Conservation (phyloP, 306 rosid species). For the Malus sylvestris region DNA sequence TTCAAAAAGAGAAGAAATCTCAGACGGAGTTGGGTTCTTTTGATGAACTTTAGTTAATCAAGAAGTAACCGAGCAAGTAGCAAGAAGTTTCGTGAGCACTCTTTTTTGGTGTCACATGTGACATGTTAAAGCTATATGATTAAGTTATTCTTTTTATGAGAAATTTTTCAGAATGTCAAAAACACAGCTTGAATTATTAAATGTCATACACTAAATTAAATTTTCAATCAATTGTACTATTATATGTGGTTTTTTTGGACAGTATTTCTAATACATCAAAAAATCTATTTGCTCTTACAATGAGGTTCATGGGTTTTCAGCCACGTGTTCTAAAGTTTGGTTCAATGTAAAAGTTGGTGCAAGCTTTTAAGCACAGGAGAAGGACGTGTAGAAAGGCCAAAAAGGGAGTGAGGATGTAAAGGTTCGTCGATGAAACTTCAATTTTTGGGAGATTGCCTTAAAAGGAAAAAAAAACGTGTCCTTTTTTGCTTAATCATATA, state of each 20-base stretch:
- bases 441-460: neutral
- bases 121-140: neutral
- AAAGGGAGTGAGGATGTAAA: neutral
- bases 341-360: neutral
- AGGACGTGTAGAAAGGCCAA: neutral
- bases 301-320: neutral
- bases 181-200: too few relatives aligned
- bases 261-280: too few relatives aligned
- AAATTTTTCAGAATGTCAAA: fast-evolving
- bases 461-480: neutral
- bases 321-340: slow-evolving; percentile 11
- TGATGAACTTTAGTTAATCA: neutral
- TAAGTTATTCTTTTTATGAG: neutral
- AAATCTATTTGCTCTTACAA: neutral
- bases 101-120: neutral
- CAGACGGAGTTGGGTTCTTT: neutral
- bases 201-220: too few relatives aligned
- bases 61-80: neutral
- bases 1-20: neutral
- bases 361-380: slow-evolving; percentile 38
- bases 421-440: neutral
- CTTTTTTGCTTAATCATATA: neutral
- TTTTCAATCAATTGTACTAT: too few relatives aligned
- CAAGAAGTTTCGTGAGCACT: neutral
- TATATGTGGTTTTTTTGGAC: too few relatives aligned